Percentiles rank a stretch among this genome's conserved stretches.
Evolutionary conservation across 306 rosid species (phyloP).

Genomic region (Quercus mongolica): DNA sequence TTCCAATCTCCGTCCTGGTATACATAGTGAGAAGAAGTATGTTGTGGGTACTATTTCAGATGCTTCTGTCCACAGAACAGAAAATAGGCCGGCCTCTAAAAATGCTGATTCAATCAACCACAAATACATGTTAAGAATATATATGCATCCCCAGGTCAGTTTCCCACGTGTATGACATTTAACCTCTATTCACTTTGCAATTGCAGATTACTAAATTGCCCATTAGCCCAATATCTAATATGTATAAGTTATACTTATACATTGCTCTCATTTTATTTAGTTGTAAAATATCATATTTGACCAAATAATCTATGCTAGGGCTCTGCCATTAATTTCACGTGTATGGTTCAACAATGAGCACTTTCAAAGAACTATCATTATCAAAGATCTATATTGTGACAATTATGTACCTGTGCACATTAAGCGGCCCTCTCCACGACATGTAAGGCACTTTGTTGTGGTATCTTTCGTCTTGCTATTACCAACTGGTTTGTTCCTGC

Average conservation of each 20-base stretch:
- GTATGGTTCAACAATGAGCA: background rate
- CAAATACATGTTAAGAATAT: too few relatives aligned
- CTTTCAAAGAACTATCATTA: background rate
- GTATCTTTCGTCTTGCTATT: constrained; percentile 33
- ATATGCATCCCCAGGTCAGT: too few relatives aligned
- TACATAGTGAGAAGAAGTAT: background rate
- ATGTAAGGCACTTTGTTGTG: constrained; percentile 59
- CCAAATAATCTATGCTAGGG: background rate
- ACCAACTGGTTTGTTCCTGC: constrained; percentile 24
- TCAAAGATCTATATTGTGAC: background rate
- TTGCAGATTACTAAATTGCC: background rate
- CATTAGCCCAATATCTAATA: background rate
- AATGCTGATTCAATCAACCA: too few relatives aligned
- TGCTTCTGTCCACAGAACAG: background rate
- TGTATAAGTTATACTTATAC: background rate
- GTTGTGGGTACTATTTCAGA: background rate
- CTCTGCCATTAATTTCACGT: background rate
- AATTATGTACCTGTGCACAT: constrained; percentile 68
- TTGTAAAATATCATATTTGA: background rate
- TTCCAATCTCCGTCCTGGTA: background rate
- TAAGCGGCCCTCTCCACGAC: constrained; percentile 86
- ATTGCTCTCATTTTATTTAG: background rate
- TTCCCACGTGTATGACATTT: too few relatives aligned
- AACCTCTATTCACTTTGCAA: too few relatives aligned
- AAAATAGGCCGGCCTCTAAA: too few relatives aligned